Conservation (phyloP, 1,284 basidiomycete genomes). For the Ganoderma leucocontextum region DNA sequence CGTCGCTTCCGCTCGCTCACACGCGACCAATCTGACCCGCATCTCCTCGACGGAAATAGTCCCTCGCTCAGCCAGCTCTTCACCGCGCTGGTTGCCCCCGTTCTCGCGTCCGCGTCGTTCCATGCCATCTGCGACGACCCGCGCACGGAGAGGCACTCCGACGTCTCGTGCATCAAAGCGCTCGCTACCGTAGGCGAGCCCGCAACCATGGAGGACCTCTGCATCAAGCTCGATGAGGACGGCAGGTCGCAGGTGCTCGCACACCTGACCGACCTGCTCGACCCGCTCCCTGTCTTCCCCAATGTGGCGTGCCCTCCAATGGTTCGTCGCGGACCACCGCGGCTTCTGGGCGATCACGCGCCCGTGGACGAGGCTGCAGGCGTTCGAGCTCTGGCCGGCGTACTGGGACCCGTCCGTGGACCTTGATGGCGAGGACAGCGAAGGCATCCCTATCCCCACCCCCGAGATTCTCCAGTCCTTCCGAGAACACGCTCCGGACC, state of each 20-base stretch:
- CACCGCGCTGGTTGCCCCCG: not conserved
- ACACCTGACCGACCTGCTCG: not conserved
- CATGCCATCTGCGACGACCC: too few relatives aligned
- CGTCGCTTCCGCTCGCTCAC: not conserved
- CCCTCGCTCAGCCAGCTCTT: not conserved
- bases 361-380: not conserved
- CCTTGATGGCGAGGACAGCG: not conserved
- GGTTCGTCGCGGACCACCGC: not conserved
- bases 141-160: too few relatives aligned
- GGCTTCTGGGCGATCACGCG: not conserved
- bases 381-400: not conserved
- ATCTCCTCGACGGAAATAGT: not conserved
- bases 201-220: not conserved
- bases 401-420: not conserved
- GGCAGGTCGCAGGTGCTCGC: not conserved
- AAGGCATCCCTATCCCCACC: not conserved
- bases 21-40: not conserved
- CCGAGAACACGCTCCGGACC: not conserved
- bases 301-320: not conserved
- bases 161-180: not conserved
- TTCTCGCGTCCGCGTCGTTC: not conserved
- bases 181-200: not conserved
- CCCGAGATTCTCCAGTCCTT: not conserved
- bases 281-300: not conserved
- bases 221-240: not conserved